A percentile compares a stretch with the other conserved stretches of the same genome.
phyloP scores from a whole-genome alignment of 2,329 filamentous ascomycete species.

The Cladophialophora chaetospira region DNA sequence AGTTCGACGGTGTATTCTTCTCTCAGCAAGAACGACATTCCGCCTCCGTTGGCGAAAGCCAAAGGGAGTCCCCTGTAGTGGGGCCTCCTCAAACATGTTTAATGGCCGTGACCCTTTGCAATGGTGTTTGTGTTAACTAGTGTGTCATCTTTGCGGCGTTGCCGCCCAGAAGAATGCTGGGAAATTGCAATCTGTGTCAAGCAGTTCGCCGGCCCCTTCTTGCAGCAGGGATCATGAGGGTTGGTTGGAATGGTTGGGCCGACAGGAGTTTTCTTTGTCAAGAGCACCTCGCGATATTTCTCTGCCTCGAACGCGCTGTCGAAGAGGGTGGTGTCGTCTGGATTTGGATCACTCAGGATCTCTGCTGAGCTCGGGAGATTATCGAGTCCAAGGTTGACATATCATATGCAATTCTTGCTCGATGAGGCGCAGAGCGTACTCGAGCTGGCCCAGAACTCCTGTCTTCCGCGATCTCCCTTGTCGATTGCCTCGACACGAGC shows the following conservation, averaged over 20 bases:
- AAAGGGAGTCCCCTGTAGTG: too few species aligned
- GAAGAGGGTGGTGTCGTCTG: conserved; percentile 12
- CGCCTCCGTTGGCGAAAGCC: conserved; percentile 21
- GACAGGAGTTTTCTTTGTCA: conserved; percentile 13
- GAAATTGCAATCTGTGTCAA: too few species aligned
- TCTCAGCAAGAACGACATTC: conserved; percentile 11
- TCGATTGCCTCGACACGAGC: background rate
- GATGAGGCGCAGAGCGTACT: too few species aligned
- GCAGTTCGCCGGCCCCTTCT: too few species aligned
- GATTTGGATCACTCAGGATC: background rate
- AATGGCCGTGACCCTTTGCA: too few species aligned
- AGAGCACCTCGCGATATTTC: conserved; percentile 23
- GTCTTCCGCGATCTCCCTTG: conserved; percentile 7
- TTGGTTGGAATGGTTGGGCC: conserved; percentile 36
- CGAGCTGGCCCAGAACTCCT: too few species aligned
- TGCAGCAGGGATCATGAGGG: conserved; percentile 19
- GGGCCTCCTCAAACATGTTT: too few species aligned
- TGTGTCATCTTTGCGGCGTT: too few species aligned
- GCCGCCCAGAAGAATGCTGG: too few species aligned
- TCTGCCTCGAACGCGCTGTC: conserved; percentile 10
- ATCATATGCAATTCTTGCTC: conserved; percentile 1
- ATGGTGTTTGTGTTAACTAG: too few species aligned
- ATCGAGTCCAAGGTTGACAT: background rate
- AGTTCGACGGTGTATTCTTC: conserved; percentile 28
- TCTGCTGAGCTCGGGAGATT: background rate